These are phyloP conservation scores for Tylopilus felleus DNA, from an alignment of 768 basidiomycete genomes.

Conservation along the genomic window DNA sequence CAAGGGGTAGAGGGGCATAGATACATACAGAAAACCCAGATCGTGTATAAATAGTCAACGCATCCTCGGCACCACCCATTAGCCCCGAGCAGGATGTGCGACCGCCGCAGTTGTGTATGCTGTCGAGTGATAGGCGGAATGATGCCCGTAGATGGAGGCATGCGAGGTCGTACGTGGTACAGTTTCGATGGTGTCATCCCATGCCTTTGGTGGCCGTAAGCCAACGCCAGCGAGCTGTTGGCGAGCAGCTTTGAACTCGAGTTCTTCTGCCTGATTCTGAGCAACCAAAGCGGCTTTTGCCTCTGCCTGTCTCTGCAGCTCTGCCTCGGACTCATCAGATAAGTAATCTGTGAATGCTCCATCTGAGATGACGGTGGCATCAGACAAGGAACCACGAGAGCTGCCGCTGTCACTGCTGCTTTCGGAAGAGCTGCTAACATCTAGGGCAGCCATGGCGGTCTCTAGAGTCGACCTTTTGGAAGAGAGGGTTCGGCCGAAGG, in stretches of 20 bases:
- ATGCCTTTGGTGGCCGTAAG: conserved; percentile 71
- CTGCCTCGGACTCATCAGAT: conserved; percentile 90
- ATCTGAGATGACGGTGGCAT: conserved; percentile 79
- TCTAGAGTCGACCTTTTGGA: conserved; percentile 36
- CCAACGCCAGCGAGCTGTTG: conserved; percentile 74
- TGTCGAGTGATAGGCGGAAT: conserved; percentile 28
- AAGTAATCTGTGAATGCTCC: conserved; percentile 88
- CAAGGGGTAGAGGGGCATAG: conserved; percentile 19
- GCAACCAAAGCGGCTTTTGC: conserved; percentile 71
- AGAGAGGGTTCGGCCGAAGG: conserved; percentile 33
- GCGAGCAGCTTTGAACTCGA: conserved; percentile 77
- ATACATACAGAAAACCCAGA: conserved; percentile 21
- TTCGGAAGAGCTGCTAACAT: conserved; percentile 45
- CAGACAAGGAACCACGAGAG: conserved; percentile 55
- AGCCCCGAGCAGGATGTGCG: conserved; percentile 31
- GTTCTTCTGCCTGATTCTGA: conserved; percentile 77
- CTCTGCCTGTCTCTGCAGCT: conserved; percentile 83
- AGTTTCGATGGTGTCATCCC: conserved; percentile 54
- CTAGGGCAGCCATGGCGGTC: conserved; percentile 38
- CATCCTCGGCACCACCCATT: conserved; percentile 6
- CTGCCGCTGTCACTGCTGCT: conserved; percentile 57
- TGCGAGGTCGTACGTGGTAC: conserved; percentile 26
- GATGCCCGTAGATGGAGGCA: conserved; percentile 23
- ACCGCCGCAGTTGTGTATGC: conserved; percentile 25
- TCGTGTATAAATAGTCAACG: conserved; percentile 20